Conservation (phyloP, 441 rosid genomes). For the Euphorbia corollata region DNA sequence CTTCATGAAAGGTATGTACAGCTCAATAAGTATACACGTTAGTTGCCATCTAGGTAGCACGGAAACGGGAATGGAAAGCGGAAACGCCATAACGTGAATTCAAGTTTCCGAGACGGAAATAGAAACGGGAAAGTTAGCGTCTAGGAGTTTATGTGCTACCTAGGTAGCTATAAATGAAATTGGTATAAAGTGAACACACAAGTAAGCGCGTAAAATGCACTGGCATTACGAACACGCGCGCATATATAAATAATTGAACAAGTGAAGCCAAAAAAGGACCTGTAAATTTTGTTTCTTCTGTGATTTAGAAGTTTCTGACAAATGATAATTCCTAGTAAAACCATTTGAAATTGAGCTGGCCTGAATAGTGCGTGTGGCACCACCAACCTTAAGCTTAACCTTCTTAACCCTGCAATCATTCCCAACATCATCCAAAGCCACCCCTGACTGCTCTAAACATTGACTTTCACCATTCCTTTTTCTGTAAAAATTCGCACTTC, state of each 20-base stretch:
- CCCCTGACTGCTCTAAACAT: conserved; percentile 31
- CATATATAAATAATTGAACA: neutral
- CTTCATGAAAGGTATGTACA: neutral
- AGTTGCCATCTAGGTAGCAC: neutral
- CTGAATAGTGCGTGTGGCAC: conserved; percentile 47
- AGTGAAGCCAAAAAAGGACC: conserved; percentile 33
- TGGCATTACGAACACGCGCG: neutral
- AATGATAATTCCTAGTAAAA: conserved; percentile 29
- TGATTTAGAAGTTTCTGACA: conserved; percentile 27
- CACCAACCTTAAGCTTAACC: conserved; percentile 64
- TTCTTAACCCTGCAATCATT: conserved; percentile 52
- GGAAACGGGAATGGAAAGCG: too few relatives aligned
- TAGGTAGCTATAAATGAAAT: too few relatives aligned
- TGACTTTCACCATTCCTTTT: conserved; percentile 45
- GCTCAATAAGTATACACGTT: neutral
- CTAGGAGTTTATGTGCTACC: too few relatives aligned
- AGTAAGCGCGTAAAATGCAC: neutral
- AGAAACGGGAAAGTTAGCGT: too few relatives aligned
- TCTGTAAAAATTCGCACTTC: conserved; percentile 19
- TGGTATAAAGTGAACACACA: neutral
- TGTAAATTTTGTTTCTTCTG: conserved; percentile 35
- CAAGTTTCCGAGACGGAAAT: too few relatives aligned
- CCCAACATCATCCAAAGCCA: conserved; percentile 27
- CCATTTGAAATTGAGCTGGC: conserved; percentile 41
- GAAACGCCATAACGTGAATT: too few relatives aligned